phyloP scores from a whole-genome alignment of 176 grass and related monocot species.

The maize (Zea mays) region DNA sequence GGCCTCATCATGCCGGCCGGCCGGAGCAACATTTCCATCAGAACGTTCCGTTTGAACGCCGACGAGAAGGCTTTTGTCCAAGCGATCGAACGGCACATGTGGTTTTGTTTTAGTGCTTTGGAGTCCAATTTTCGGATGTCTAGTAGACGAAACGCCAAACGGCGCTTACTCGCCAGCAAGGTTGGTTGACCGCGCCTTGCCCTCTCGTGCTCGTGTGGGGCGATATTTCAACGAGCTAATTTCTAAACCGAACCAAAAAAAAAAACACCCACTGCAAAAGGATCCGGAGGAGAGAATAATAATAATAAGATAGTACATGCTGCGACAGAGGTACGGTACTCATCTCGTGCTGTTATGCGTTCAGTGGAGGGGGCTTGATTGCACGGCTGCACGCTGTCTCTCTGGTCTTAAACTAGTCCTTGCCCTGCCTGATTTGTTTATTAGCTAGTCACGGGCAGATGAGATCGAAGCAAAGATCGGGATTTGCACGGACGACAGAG shows the following conservation, averaged over 20 bases:
- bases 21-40: not conserved
- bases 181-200: not conserved
- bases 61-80: not conserved
- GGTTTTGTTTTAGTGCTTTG: not conserved
- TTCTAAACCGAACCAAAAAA: not conserved
- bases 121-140: not conserved
- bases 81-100: not conserved
- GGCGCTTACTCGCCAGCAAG: not conserved
- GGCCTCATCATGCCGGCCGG: not conserved
- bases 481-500: conserved; percentile 28
- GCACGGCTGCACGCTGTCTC: conserved; percentile 20
- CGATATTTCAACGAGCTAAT: not conserved
- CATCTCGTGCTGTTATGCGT: not conserved
- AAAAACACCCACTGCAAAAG: not conserved
- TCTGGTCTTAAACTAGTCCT: conserved; percentile 42
- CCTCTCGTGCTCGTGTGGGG: not conserved
- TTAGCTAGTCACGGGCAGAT: conserved; percentile 13
- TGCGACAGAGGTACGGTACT: not conserved
- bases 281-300: not conserved
- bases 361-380: conserved; percentile 17
- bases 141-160: not conserved
- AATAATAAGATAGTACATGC: not conserved
- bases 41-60: not conserved
- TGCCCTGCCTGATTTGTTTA: not conserved
- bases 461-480: conserved; percentile 19